A percentile compares a stretch with the other conserved stretches of the same genome.
Evolutionary conservation across 148 eudicot genomes (phyloP).

Genomic region (Mesembryanthemum crystallinum): DNA sequence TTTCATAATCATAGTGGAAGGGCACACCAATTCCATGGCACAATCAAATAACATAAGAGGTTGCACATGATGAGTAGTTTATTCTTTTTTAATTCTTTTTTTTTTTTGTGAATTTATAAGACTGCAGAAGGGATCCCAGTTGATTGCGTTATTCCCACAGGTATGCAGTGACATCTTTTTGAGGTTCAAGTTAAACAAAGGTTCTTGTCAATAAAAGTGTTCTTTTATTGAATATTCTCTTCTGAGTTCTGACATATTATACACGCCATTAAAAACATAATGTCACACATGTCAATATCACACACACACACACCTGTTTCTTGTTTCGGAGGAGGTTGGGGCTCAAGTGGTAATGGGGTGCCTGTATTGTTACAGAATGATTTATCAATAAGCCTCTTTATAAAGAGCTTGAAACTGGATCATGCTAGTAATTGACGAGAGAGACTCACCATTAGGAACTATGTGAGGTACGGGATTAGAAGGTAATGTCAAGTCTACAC

Average conservation of each 20-base stretch:
- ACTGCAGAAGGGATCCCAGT: too few species aligned
- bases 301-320: not conserved
- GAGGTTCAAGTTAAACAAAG: too few species aligned
- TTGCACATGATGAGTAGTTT: not conserved
- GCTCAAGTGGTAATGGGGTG: not conserved
- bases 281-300: too few species aligned
- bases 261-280: too few species aligned
- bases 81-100: not conserved
- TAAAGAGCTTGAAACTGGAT: not conserved
- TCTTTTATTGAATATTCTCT: too few species aligned
- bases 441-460: not conserved
- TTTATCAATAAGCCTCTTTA: not conserved
- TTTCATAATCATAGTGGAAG: too few species aligned
- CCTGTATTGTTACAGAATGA: not conserved
- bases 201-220: too few species aligned
- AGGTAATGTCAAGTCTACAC: conserved; percentile 4
- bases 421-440: not conserved
- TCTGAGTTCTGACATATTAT: too few species aligned
- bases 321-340: not conserved
- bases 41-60: not conserved
- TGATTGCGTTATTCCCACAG: too few species aligned
- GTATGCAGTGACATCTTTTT: too few species aligned
- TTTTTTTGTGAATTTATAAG: not conserved
- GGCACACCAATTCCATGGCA: not conserved
- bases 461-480: not conserved